These are phyloP conservation scores for Kwoniella sp. DNA, from an alignment of 768 basidiomycete genomes.

Conservation along the genomic window DNA sequence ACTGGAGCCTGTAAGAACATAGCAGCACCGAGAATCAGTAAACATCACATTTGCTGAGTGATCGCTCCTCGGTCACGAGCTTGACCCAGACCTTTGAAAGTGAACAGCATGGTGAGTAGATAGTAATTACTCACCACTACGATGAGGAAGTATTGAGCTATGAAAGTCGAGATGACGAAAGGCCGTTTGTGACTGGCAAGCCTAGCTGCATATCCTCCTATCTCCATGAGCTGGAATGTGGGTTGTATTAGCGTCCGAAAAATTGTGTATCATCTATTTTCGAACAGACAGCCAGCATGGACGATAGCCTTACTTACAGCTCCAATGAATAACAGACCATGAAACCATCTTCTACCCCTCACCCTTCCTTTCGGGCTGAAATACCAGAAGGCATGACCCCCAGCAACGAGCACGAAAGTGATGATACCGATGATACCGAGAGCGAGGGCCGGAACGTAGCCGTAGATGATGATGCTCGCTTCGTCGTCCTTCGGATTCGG, in stretches of 20 bases:
- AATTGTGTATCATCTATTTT: too few species aligned
- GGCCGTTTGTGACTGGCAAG: slow-evolving; percentile 42
- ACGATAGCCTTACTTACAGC: slow-evolving; percentile 51
- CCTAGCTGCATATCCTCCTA: slow-evolving; percentile 53
- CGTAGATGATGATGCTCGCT: slow-evolving; percentile 46
- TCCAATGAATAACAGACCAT: slow-evolving; percentile 46
- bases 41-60: too few species aligned
- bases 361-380: slow-evolving; percentile 17
- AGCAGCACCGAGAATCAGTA: too few species aligned
- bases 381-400: slow-evolving; percentile 6
- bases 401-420: slow-evolving; percentile 40
- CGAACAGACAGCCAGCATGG: too few species aligned
- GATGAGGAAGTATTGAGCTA: slow-evolving; percentile 55
- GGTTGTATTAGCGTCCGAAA: too few species aligned
- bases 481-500: slow-evolving; percentile 44
- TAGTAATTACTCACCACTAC: slow-evolving; percentile 39
- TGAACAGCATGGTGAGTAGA: not conserved
- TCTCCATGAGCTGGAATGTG: slow-evolving; percentile 47
- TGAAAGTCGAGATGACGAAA: slow-evolving; percentile 44
- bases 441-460: slow-evolving; percentile 39
- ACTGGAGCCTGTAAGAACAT: slow-evolving; percentile 55
- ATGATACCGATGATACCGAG: slow-evolving; percentile 43
- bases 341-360: slow-evolving; percentile 41
- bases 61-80: too few species aligned
- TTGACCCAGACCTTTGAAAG: not conserved